phyloP scores from a whole-genome alignment of 2,329 filamentous ascomycete genomes.

The Passalora sequoiae region DNA sequence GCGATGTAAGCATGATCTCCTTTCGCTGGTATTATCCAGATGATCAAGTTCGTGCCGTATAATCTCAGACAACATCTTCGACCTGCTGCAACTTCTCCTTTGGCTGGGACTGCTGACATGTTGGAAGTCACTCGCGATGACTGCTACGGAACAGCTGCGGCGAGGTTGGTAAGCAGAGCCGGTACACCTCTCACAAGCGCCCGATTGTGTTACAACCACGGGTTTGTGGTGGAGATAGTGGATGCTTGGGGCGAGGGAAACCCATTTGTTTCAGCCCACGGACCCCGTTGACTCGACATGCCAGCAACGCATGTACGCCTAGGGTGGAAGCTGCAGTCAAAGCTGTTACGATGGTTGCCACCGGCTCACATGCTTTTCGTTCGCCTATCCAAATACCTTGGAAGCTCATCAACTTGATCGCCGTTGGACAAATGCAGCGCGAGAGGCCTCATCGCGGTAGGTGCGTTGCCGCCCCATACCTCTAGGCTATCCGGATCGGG shows the following conservation, averaged over 20 bases:
- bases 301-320: not conserved
- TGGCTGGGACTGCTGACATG: not conserved
- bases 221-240: constrained; percentile 4
- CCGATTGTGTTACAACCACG: not conserved
- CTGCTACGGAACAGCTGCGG: not conserved
- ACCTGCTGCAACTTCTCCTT: constrained; percentile 20
- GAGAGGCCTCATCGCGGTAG: constrained; percentile 15
- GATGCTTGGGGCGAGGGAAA: not conserved
- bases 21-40: constrained; percentile 98
- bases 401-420: constrained; percentile 11
- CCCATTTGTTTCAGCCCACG: constrained; percentile 1
- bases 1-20: constrained; percentile 83
- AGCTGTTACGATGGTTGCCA: constrained; percentile 11
- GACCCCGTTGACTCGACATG: constrained; percentile 1
- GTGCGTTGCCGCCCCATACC: constrained; percentile 13
- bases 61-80: constrained; percentile 63
- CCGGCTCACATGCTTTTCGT: constrained; percentile 22
- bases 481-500: not conserved
- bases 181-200: not conserved
- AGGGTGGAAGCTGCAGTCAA: constrained; percentile 17
- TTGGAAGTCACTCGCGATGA: not conserved
- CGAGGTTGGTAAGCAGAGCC: not conserved
- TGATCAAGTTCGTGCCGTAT: constrained; percentile 97
- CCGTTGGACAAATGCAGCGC: constrained; percentile 11
- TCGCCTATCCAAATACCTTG: constrained; percentile 21